Percentiles rank a stretch among this genome's conserved stretches.
phyloP scores from a whole-genome alignment of 78 protist genomes.

The Dictyostelium firmibasis region DNA sequence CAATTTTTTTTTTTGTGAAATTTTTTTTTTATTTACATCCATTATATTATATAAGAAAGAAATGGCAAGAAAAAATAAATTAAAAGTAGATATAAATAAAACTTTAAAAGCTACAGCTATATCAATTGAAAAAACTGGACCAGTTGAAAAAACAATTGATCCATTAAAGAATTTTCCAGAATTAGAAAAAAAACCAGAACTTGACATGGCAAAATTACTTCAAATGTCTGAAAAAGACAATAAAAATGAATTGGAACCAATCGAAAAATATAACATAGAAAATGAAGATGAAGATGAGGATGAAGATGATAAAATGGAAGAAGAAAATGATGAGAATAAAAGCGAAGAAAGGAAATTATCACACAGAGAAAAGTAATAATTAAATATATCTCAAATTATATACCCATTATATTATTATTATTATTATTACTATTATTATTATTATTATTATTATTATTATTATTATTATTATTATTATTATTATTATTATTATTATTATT shows the following conservation, averaged over 20 bases:
- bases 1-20: too few species aligned
- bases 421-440: background rate
- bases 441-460: background rate
- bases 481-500: background rate
- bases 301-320: background rate
- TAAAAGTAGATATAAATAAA: constrained; percentile 10
- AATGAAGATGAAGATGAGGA: constrained; percentile 1
- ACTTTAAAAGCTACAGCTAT: background rate
- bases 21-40: background rate
- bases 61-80: constrained; percentile 12
- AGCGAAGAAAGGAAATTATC: background rate
- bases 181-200: background rate
- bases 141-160: background rate
- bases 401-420: background rate
- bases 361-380: constrained; percentile 26
- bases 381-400: background rate
- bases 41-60: background rate
- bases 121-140: background rate
- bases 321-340: constrained; percentile 1
- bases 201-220: constrained; percentile 7
- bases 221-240: background rate
- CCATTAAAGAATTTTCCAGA: constrained; percentile 6
- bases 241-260: constrained; percentile 3
- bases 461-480: background rate
- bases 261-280: background rate